Base-by-base conservation (phyloP, 1,284 basidiomycete genomes). In the Puccinia horiana region DNA sequence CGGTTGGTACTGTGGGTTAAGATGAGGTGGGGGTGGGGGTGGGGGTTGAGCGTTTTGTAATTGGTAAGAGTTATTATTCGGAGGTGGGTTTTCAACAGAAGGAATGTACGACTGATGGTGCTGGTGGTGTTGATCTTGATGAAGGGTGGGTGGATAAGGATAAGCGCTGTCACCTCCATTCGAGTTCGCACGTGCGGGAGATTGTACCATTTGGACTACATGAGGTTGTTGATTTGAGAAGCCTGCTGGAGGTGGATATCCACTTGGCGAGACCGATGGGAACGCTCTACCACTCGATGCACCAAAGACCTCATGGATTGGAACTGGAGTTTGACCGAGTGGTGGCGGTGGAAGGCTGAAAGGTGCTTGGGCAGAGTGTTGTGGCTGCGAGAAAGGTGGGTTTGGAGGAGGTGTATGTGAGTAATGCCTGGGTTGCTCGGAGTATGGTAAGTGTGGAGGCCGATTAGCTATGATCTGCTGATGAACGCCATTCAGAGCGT, bases 321-420 rank as follows among this genome's bases (percentile, higher is more conserved):
- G 70, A 12, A 81, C 69, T 61, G 78, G 78, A 16, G 78, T 40
- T 73, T 81, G 78, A 63, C 78, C 78, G 18, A 70, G 69, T 70
- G 78, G 78, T 56, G 78, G 78, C 20, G 78, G 78, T 63, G 78
- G 78, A 73, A 81, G 54, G 70, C 58, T 72, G 54, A 47, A 73
- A 61, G 35, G 54, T 56, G 44, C 61, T 23, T 49, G 40, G 6
- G 18, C 47, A 37, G 47, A 20, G 32, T 70, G 78, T 63, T 63
- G 61, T 32, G 26, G 35, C 65, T 49, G 76, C 32, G 61, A 42
- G 75, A 58, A 42, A 54, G 23, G 69, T 16, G 67, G 63, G 49
- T 58, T 67, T n/a, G 26, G 58, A 47, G n/a, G 75, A 40, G 74
- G 35, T 29, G 32, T 44, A 49, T 23, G 61, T 49, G 35, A 40